phyloP scores from a whole-genome alignment of 2,329 filamentous ascomycete genomes.

The Cladosporium phlei region DNA sequence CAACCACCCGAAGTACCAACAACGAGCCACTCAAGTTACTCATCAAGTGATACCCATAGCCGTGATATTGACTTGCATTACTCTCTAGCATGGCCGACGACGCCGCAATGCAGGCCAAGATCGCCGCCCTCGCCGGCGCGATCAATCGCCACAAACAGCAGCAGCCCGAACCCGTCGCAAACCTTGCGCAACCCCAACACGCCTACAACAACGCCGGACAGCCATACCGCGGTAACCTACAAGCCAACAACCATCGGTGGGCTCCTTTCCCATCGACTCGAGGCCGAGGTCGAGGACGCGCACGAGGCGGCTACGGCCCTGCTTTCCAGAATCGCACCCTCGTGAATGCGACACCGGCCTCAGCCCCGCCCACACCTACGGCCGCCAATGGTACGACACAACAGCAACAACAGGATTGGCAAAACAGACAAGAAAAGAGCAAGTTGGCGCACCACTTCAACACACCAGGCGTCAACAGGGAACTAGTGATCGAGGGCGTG shows the following conservation, averaged over 20 bases:
- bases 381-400: background rate
- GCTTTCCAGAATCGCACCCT: conserved; percentile 56
- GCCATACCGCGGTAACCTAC: background rate
- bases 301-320: conserved; percentile 22
- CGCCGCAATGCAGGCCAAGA: conserved; percentile 26
- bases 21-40: background rate
- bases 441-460: conserved; percentile 14
- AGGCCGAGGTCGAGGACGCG: conserved; percentile 16
- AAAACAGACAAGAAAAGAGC: conserved; percentile 41
- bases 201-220: background rate
- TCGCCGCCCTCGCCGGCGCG: conserved; percentile 27
- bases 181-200: conserved; percentile 1
- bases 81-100: conserved; percentile 26
- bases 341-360: conserved; percentile 38
- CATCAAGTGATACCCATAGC: background rate
- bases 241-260: conserved; percentile 19
- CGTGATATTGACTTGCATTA: background rate
- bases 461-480: conserved; percentile 37
- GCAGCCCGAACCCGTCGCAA: conserved; percentile 9
- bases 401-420: background rate
- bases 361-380: conserved; percentile 3
- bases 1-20: no score
- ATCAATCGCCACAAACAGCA: conserved; percentile 30
- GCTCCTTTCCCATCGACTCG: conserved; percentile 24
- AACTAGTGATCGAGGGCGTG: conserved; percentile 66